Evolutionary conservation across 129 eudicot genomes (phyloP).

Genomic region (Centaurea solstitialis): DNA sequence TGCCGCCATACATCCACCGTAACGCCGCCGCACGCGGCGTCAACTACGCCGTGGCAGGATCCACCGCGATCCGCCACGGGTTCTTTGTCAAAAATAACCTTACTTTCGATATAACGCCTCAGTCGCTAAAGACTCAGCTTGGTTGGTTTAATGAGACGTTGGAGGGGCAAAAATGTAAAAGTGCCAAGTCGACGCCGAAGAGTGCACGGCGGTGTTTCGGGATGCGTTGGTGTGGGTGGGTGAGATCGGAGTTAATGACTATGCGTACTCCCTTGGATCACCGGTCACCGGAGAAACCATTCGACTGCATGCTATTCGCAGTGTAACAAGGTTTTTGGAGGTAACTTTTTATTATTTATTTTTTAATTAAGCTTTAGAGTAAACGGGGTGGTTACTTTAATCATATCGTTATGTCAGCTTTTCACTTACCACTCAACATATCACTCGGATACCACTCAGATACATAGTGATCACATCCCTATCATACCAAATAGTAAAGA

Average conservation of each 20-base stretch:
- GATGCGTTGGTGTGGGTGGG: constrained; percentile 90
- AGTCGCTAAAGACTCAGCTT: constrained; percentile 68
- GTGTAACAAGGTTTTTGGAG: constrained; percentile 57
- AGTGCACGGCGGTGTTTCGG: constrained; percentile 46
- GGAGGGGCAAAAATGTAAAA: constrained; percentile 44
- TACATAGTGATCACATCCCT: too few species aligned
- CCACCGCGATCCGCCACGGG: constrained; percentile 68
- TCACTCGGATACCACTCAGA: too few species aligned
- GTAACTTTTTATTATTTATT: constrained; percentile 25
- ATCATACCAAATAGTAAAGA: too few species aligned
- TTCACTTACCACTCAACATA: too few species aligned
- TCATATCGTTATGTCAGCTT: too few species aligned
- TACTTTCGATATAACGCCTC: constrained; percentile 50
- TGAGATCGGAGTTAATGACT: constrained; percentile 91
- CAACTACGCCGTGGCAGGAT: constrained; percentile 78
- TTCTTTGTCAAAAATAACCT: constrained; percentile 61
- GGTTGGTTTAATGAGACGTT: constrained; percentile 56
- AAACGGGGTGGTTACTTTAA: too few species aligned
- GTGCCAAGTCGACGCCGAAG: constrained; percentile 14
- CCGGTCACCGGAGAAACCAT: constrained; percentile 37
- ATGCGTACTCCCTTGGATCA: constrained; percentile 65
- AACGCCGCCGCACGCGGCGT: constrained; percentile 49
- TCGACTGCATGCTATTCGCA: constrained; percentile 52
- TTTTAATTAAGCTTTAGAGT: neutral
- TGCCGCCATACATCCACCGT: constrained; percentile 56